A percentile compares a stretch with the other conserved stretches of the same genome.
Evolutionary conservation across 1,284 basidiomycete genomes (phyloP).

Genomic region (Rhodotorula sp.): DNA sequence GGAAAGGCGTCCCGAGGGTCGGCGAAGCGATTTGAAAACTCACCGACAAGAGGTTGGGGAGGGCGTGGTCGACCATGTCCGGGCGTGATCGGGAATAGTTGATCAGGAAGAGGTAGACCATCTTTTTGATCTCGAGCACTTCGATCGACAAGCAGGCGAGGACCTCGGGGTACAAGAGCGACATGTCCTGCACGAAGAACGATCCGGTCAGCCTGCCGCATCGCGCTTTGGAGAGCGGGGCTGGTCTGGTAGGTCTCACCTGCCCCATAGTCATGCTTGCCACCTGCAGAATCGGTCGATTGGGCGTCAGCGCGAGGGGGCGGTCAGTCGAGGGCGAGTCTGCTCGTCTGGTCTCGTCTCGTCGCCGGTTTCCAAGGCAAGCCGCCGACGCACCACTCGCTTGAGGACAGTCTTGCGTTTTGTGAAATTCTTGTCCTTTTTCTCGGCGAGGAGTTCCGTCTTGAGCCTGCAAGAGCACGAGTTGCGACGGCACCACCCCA

Average conservation of each 20-base stretch:
- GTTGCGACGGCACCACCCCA: not conserved
- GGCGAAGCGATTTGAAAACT: slow-evolving; percentile 27
- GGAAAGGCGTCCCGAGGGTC: not conserved
- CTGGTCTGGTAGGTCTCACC: slow-evolving; percentile 63
- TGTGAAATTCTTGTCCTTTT: slow-evolving; percentile 89
- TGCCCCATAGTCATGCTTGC: slow-evolving; percentile 96
- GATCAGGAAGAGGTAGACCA: slow-evolving; percentile 85
- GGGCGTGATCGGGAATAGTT: slow-evolving; percentile 87
- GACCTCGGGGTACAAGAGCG: slow-evolving; percentile 83
- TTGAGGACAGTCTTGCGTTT: slow-evolving; percentile 89
- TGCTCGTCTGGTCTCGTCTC: too few relatives aligned
- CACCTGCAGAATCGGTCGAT: slow-evolving; percentile 47
- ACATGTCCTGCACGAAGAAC: slow-evolving; percentile 65
- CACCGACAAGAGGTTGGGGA: slow-evolving; percentile 85
- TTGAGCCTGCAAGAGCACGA: slow-evolving; percentile 17
- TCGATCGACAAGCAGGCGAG: slow-evolving; percentile 84
- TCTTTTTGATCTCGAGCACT: slow-evolving; percentile 97
- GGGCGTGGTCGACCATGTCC: slow-evolving; percentile 81
- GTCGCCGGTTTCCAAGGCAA: too few relatives aligned
- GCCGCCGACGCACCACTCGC: slow-evolving; percentile 64
- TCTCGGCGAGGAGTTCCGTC: slow-evolving; percentile 74
- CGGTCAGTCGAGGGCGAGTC: not conserved
- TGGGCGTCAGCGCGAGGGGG: not conserved
- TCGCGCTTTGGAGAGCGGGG: not conserved
- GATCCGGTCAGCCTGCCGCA: not conserved